These are phyloP conservation scores for Fagopyrum tataricum DNA, from an alignment of 148 eudicot species.

Conservation along the genomic window DNA sequence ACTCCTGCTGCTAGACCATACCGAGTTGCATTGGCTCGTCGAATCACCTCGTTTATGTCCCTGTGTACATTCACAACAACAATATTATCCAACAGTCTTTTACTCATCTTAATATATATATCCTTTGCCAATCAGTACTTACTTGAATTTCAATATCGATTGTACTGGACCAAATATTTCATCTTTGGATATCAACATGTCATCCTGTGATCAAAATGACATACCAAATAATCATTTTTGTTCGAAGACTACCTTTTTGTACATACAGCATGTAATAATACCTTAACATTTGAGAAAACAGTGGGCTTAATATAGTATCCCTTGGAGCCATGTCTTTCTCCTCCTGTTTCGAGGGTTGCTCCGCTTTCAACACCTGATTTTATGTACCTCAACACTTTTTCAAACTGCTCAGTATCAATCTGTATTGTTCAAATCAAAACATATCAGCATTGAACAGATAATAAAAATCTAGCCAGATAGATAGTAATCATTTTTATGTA, in stretches of 20 bases:
- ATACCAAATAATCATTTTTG: no score
- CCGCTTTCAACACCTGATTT: conserved; percentile 36
- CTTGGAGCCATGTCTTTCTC: conserved; percentile 33
- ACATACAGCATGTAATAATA: not conserved
- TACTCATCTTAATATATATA: no score
- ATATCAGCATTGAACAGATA: not conserved
- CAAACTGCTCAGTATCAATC: conserved; percentile 48
- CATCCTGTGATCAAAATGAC: conserved; percentile 20
- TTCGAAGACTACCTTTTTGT: no score
- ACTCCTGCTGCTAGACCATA: no score
- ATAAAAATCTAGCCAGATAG: not conserved
- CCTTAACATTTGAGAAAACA: conserved; percentile 50
- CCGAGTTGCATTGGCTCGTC: no score
- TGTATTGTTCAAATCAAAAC: conserved; percentile 4
- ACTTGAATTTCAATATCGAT: conserved; percentile 52
- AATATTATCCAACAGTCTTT: not conserved
- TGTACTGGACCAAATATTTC: conserved; percentile 65
- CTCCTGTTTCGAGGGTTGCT: conserved; percentile 12
- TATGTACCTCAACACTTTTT: conserved; percentile 46
- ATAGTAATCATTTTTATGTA: not conserved
- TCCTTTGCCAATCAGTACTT: not conserved
- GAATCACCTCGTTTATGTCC: conserved; percentile 27
- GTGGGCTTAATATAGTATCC: conserved; percentile 57
- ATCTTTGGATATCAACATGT: conserved; percentile 54
- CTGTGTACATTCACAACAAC: conserved; percentile 12